These are phyloP conservation scores for Dichotomopilus funicola DNA, from an alignment of 2,329 filamentous ascomycete species.

Conservation along the genomic window DNA sequence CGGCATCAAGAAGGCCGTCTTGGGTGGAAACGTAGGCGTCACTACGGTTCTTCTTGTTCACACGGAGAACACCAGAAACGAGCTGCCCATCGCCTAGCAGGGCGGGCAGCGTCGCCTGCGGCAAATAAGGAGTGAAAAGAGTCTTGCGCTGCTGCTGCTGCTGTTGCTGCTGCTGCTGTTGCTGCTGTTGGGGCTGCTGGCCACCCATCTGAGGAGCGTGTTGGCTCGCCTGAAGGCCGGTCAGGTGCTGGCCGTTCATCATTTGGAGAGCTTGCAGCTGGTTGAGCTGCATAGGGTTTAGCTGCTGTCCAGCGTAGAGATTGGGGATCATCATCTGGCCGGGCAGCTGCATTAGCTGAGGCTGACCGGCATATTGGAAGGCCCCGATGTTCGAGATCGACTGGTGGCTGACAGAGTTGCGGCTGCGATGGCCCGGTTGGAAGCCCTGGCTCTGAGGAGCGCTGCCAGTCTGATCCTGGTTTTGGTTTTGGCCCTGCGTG, in stretches of 20 bases:
- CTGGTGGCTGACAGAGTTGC: constrained; percentile 75
- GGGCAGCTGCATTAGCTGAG: constrained; percentile 78
- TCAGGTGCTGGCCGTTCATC: constrained; percentile 69
- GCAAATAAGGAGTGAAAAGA: constrained; percentile 94
- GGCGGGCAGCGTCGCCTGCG: constrained; percentile 87
- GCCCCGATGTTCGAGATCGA: constrained; percentile 77
- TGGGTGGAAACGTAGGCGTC: constrained; percentile 95
- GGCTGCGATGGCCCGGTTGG: constrained; percentile 84
- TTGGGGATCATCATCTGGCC: constrained; percentile 82
- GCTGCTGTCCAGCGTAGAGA: constrained; percentile 76
- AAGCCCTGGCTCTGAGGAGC: constrained; percentile 62
- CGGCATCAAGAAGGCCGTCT: constrained; percentile 81
- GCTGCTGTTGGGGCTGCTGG: constrained; percentile 62
- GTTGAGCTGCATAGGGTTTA: constrained; percentile 80
- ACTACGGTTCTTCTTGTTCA: constrained; percentile 99
- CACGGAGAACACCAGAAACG: constrained; percentile 90
- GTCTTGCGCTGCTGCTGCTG: constrained; percentile 86
- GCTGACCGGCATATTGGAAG: constrained; percentile 85
- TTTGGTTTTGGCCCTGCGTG: constrained; percentile 63
- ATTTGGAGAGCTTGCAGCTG: constrained; percentile 91
- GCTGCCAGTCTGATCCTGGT: constrained; percentile 50
- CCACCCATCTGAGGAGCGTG: constrained; percentile 61
- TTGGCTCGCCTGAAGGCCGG: constrained; percentile 62
- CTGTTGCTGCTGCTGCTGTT: not conserved
- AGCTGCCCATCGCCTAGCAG: constrained; percentile 87